These are phyloP conservation scores for Astrephomene gubernaculifera DNA, from an alignment of 139 green algal species.

Conservation along the genomic window DNA sequence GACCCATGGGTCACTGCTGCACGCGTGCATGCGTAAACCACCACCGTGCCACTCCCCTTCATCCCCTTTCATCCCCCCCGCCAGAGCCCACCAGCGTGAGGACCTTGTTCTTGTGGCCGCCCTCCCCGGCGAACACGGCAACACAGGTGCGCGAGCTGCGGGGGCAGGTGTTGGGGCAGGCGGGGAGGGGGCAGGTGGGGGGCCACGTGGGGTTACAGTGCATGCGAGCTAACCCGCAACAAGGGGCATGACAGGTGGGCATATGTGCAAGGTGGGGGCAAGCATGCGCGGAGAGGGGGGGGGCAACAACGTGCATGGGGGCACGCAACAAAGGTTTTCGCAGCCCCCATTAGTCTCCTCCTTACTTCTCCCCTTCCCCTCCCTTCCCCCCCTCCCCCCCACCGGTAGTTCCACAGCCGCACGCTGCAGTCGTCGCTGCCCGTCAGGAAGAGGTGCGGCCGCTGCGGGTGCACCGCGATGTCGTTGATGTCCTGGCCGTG, in stretches of 20 bases:
- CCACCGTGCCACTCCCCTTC: not conserved
- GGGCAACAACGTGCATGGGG: too few species aligned
- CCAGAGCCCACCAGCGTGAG: constrained; percentile 65
- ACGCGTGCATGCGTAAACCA: too few species aligned
- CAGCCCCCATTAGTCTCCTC: too few species aligned
- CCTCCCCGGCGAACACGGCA: constrained; percentile 70
- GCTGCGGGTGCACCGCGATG: constrained; percentile 71
- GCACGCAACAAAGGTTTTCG: too few species aligned
- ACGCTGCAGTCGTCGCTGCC: constrained; percentile 68
- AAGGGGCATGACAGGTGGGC: too few species aligned
- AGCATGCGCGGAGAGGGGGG: too few species aligned
- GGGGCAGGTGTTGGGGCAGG: too few species aligned
- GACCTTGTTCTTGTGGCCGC: constrained; percentile 81
- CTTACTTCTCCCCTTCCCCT: not conserved
- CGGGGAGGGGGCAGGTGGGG: too few species aligned
- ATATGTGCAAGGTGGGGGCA: too few species aligned
- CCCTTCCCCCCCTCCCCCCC: not conserved
- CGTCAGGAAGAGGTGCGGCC: constrained; percentile 70
- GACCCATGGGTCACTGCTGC: too few species aligned
- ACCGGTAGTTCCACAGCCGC: constrained; percentile 51
- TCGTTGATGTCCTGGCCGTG: constrained; percentile 86
- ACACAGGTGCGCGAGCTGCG: constrained; percentile 61
- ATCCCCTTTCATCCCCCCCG: not conserved
- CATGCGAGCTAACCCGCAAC: too few species aligned
- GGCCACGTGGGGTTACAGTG: too few species aligned